These are phyloP conservation scores for Diaporthe longicolla DNA, from an alignment of 2,329 filamentous ascomycete genomes.

Conservation along the genomic window DNA sequence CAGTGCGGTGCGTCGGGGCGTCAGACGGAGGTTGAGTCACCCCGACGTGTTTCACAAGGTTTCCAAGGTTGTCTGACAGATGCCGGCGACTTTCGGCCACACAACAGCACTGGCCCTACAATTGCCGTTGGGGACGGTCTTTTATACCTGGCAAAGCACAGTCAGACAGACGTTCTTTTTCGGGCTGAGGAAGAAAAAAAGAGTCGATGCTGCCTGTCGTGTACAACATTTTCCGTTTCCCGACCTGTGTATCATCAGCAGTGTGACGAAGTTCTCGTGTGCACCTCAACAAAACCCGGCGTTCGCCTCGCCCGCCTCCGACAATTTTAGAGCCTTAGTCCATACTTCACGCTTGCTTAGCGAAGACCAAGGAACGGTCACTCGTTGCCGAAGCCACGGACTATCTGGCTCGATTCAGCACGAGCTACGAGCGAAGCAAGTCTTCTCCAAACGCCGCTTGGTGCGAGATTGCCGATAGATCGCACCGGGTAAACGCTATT, in stretches of 20 bases:
- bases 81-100: background rate
- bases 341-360: background rate
- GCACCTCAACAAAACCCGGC: conserved; percentile 1
- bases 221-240: background rate
- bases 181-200: background rate
- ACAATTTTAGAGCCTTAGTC: background rate
- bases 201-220: background rate
- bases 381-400: background rate
- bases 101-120: background rate
- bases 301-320: background rate
- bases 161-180: background rate
- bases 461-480: background rate
- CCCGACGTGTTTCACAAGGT: conserved; percentile 15
- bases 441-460: background rate
- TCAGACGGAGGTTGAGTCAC: conserved; percentile 37
- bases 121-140: background rate
- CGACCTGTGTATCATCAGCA: background rate
- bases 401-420: background rate
- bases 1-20: background rate
- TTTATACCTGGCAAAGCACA: background rate
- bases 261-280: conserved; percentile 8
- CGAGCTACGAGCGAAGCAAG: background rate
- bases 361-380: background rate
- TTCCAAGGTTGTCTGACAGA: conserved; percentile 1
- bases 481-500: background rate